A percentile compares a stretch with the other conserved stretches of the same genome.
These are phyloP conservation scores for Sanghuangporus baumii DNA, from an alignment of 1,284 basidiomycete genomes.

Conservation along the genomic window DNA sequence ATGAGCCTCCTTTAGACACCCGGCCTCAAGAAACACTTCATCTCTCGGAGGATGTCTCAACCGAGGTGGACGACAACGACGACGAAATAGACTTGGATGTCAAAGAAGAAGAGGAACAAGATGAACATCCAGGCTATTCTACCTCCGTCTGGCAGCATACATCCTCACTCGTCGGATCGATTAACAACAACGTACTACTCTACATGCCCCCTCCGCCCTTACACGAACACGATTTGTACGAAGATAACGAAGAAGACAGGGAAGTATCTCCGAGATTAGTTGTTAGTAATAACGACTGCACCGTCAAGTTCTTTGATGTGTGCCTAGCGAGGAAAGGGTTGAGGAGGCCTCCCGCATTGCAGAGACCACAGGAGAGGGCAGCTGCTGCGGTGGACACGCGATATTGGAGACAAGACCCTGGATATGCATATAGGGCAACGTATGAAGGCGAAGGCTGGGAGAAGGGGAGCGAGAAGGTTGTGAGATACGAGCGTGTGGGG, in stretches of 20 bases:
- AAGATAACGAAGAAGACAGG: not conserved
- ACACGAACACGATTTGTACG: not conserved
- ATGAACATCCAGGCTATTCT: not conserved
- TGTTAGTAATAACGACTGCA: conserved; percentile 80
- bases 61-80: not conserved
- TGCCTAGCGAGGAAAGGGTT: conserved; percentile 7
- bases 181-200: conserved; percentile 81
- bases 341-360: not conserved
- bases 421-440: not conserved
- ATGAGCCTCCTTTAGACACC: not conserved
- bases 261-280: conserved; percentile 61
- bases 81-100: not conserved
- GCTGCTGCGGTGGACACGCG: conserved; percentile 23
- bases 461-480: conserved; percentile 26
- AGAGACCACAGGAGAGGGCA: not conserved
- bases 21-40: not conserved
- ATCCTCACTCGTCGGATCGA: conserved; percentile 54
- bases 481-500: conserved; percentile 39
- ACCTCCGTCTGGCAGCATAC: conserved; percentile 49
- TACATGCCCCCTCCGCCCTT: conserved; percentile 38
- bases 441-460: conserved; percentile 8
- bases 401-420: conserved; percentile 24
- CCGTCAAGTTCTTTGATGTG: conserved; percentile 72
- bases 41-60: not conserved
- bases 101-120: not conserved